Percentiles rank a stretch among this genome's conserved stretches.
phyloP scores from a whole-genome alignment of 1,284 basidiomycete species.

The Rhodofomes roseus region DNA sequence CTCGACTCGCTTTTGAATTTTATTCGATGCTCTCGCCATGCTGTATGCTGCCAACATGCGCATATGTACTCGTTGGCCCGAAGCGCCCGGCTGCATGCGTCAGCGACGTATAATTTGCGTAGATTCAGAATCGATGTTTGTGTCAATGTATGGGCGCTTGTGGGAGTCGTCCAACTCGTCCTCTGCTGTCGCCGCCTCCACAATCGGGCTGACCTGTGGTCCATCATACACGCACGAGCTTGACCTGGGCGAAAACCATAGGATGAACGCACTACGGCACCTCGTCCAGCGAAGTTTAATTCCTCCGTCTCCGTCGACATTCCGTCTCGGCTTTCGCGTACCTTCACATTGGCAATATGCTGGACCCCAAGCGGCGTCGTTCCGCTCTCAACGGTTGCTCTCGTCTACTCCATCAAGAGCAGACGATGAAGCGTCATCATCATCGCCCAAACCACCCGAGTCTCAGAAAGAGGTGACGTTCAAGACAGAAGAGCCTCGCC shows the following conservation, averaged over 20 bases:
- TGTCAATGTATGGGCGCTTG: too few relatives aligned
- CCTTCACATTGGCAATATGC: background rate
- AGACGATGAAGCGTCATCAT: background rate
- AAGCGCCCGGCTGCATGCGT: background rate
- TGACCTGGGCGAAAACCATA: too few relatives aligned
- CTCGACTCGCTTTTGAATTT: background rate
- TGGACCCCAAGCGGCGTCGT: background rate
- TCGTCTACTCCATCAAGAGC: background rate
- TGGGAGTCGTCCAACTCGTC: background rate
- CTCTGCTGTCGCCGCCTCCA: too few relatives aligned
- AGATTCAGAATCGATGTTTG: background rate
- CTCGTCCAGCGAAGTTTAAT: background rate
- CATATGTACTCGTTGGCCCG: background rate
- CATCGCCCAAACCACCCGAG: background rate
- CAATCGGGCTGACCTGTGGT: too few relatives aligned
- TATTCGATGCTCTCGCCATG: background rate
- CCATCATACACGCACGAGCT: too few relatives aligned
- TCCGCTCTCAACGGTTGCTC: background rate
- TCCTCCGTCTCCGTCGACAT: background rate
- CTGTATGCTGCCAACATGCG: background rate
- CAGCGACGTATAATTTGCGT: too few relatives aligned
- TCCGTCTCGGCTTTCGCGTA: background rate
- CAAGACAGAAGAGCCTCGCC: slow-evolving; percentile 43
- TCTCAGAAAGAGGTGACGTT: slow-evolving; percentile 16
- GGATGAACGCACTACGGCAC: background rate